Base-by-base conservation (phyloP, 257 asterid genomes). In the Hygrophila difformis region DNA sequence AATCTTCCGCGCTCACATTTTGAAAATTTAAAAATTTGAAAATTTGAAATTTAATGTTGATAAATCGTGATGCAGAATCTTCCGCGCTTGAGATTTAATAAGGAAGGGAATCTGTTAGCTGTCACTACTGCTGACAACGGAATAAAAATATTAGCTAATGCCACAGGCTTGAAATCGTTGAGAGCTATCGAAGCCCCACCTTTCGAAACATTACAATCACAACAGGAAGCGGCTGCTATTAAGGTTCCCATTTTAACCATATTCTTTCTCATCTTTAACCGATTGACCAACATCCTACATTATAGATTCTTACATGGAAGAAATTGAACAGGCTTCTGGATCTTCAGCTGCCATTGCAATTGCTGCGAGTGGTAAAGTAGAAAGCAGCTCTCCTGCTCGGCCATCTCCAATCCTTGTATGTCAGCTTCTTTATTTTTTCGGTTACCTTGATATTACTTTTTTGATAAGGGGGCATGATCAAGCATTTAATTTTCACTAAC, bases 381-480 rank as follows among this genome's bases (percentile, higher is more conserved):
- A 91, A 67, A 76, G 96, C 61, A 82, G 92, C 81, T 91, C 99
- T 42, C 99, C 99, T 64, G 94, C 63, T 45, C 75, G 96, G 79
- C 93, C 94, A 35, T 67, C 93, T 54, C 89, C 86, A 47, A 69
- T 82, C 59, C 81, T 64, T 62, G 97, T 87, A 87, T 35, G 94
- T 64, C 44, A 17, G 26, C 39, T 45, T 58, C 42, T 47, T 39
- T 36, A 14, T n/a, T n/a, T n/a, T n/a, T n/a, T n/a, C 18, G 42
- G 47, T 45, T 42, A 36, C 35, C 24, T 53, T 14, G 23, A 40
- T 42, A 19, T 44, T 36, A 34, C 12, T 24, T 24, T 33, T 4
- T 34, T 14, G 10, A 8, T 55, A 24, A 43, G 39, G 40, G 4
- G 4, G 60, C 47, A 51, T 47, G 51, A 43, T 44, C 38, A 24